These are phyloP conservation scores for Mycena kentingensis DNA, from an alignment of 768 basidiomycete species.

Conservation along the genomic window DNA sequence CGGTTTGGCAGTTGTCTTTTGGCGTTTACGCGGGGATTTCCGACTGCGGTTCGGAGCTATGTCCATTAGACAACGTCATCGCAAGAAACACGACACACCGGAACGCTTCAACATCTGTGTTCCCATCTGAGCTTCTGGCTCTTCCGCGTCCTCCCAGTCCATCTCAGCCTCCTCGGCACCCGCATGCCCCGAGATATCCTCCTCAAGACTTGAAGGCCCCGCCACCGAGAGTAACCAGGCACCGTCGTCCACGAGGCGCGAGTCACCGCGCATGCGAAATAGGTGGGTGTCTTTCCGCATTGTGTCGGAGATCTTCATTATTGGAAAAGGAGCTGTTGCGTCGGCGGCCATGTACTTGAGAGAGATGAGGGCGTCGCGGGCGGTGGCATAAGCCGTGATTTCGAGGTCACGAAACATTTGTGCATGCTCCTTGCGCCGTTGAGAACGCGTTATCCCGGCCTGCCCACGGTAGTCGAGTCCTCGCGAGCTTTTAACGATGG, in stretches of 20 bases:
- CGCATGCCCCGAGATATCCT: background rate
- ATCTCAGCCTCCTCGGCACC: background rate
- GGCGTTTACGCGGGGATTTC: background rate
- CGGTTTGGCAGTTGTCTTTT: background rate
- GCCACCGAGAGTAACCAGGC: background rate
- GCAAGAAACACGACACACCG: background rate
- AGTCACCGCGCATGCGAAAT: background rate
- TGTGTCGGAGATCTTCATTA: background rate
- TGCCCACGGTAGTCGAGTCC: constrained; percentile 9
- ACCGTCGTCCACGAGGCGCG: background rate
- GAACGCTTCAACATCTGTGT: background rate
- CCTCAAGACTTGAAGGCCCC: background rate
- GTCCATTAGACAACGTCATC: no score
- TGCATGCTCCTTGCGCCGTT: constrained; percentile 1
- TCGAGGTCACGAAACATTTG: constrained; percentile 3
- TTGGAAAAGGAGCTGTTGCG: background rate
- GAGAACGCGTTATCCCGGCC: constrained; percentile 3
- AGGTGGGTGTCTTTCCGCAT: background rate
- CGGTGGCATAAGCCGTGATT: constrained; percentile 10
- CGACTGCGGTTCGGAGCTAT: no score
- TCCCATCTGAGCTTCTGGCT: background rate
- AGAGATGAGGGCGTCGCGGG: constrained; percentile 1
- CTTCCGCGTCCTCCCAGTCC: no score
- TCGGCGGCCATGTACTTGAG: background rate
- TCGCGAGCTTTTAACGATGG: background rate